Conservation (phyloP, 1,284 basidiomycete species). For the Xerocomus nothofagi region DNA sequence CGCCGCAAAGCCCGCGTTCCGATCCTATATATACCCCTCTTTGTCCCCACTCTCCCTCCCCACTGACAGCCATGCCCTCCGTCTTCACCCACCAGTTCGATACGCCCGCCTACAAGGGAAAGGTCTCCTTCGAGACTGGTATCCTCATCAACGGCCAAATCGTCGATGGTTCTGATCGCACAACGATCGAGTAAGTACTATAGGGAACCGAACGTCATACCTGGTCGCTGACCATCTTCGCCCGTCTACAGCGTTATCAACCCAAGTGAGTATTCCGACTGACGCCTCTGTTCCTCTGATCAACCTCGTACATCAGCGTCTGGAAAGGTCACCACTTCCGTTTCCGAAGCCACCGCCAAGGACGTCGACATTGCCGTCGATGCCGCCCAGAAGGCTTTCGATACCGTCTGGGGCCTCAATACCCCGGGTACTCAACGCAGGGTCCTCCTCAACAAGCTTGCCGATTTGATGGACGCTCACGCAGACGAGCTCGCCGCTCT, state of each 20-base stretch:
- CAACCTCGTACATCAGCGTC: slow-evolving; percentile 42
- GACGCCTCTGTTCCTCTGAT: not conserved
- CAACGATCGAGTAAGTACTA: slow-evolving; percentile 63
- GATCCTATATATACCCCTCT: slow-evolving; percentile 23
- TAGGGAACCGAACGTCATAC: not conserved
- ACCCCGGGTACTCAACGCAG: slow-evolving; percentile 52
- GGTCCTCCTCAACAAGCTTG: slow-evolving; percentile 53
- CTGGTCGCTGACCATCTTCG: slow-evolving; percentile 2
- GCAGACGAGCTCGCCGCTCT: slow-evolving; percentile 61
- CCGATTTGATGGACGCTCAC: slow-evolving; percentile 59
- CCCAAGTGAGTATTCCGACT: slow-evolving; percentile 47
- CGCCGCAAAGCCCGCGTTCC: not conserved
- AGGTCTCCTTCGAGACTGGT: slow-evolving; percentile 67
- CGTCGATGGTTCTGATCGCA: slow-evolving; percentile 63
- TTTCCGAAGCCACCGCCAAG: slow-evolving; percentile 65
- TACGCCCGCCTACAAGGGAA: slow-evolving; percentile 68
- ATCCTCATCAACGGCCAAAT: slow-evolving; percentile 86
- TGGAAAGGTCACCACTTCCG: slow-evolving; percentile 66
- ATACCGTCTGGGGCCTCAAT: slow-evolving; percentile 58
- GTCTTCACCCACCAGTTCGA: slow-evolving; percentile 63
- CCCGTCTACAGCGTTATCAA: slow-evolving; percentile 63
- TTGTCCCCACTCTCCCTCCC: not conserved
- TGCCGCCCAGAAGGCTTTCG: slow-evolving; percentile 74
- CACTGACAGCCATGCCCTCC: slow-evolving; percentile 39
- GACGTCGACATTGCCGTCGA: slow-evolving; percentile 80